A percentile compares a stretch with the other conserved stretches of the same genome.
phyloP scores from a whole-genome alignment of 2,329 filamentous ascomycete species.

The Hypomyces perniciosus region DNA sequence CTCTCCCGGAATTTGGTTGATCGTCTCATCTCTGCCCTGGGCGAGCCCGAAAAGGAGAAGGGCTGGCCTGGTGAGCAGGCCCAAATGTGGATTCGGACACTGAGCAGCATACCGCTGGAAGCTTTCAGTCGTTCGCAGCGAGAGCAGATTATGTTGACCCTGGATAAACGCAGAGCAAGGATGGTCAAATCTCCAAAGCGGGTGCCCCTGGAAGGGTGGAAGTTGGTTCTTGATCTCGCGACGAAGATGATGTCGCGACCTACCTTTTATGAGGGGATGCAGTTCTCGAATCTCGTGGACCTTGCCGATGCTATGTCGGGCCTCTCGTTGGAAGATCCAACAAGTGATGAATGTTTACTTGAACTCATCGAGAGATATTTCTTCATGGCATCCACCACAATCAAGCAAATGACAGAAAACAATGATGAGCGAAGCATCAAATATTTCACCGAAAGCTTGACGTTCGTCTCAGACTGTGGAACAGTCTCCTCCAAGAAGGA shows the following conservation, averaged over 20 bases:
- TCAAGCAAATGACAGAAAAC: constrained; percentile 40
- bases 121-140: constrained; percentile 37
- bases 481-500: constrained; percentile 4
- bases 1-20: constrained; percentile 28
- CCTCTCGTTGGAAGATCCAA: constrained; percentile 20
- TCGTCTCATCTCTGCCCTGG: constrained; percentile 25
- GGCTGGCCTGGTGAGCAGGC: constrained; percentile 26
- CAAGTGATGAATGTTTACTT: constrained; percentile 21
- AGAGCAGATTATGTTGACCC: constrained; percentile 35
- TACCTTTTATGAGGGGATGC: constrained; percentile 45
- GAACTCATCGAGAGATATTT: constrained; percentile 30
- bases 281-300: constrained; percentile 31
- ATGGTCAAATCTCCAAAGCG: constrained; percentile 22
- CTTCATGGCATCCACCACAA: constrained; percentile 25
- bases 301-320: constrained; percentile 28
- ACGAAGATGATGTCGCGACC: constrained; percentile 45
- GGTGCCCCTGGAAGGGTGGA: constrained; percentile 27
- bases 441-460: constrained; percentile 30
- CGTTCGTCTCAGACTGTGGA: constrained; percentile 22
- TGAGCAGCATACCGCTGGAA: constrained; percentile 33
- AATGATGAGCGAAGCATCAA: constrained; percentile 36
- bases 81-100: constrained; percentile 25
- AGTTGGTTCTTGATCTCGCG: constrained; percentile 38
- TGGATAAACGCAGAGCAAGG: constrained; percentile 23
- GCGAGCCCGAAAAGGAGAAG: constrained; percentile 24